Conservation (phyloP, 2,329 filamentous ascomycete genomes). For the Fusarium brevicatenulatum region DNA sequence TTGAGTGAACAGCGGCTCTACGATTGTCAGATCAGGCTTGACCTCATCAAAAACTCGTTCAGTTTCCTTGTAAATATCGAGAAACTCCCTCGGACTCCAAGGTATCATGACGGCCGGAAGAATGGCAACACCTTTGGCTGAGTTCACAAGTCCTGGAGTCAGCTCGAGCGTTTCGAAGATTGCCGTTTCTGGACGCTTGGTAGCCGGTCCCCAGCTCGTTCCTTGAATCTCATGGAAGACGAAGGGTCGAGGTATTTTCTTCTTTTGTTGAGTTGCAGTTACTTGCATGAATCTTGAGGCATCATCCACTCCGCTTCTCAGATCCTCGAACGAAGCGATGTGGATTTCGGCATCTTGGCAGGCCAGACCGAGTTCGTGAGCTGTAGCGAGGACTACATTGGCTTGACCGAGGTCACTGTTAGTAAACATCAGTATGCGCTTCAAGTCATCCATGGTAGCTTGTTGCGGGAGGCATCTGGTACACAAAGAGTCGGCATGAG, state of each 20-base stretch:
- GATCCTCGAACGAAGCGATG: background rate
- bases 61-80: background rate
- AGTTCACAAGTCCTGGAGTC: background rate
- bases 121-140: background rate
- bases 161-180: background rate
- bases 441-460: fast-evolving
- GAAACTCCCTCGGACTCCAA: background rate
- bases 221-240: background rate
- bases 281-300: background rate
- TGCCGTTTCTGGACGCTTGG: background rate
- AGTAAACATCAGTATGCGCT: background rate
- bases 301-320: background rate
- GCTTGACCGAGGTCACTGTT: background rate
- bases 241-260: fast-evolving
- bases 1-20: background rate
- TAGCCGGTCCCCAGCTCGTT: background rate
- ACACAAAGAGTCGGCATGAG: fast-evolving
- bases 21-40: background rate
- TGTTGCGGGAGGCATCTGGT: fast-evolving
- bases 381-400: background rate
- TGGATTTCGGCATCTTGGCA: background rate
- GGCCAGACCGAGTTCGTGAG: background rate
- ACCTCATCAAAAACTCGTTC: background rate
- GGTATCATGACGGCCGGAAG: background rate
- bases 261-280: background rate